phyloP scores from a whole-genome alignment of 2,329 filamentous ascomycete genomes.

The Botrytis aclada region DNA sequence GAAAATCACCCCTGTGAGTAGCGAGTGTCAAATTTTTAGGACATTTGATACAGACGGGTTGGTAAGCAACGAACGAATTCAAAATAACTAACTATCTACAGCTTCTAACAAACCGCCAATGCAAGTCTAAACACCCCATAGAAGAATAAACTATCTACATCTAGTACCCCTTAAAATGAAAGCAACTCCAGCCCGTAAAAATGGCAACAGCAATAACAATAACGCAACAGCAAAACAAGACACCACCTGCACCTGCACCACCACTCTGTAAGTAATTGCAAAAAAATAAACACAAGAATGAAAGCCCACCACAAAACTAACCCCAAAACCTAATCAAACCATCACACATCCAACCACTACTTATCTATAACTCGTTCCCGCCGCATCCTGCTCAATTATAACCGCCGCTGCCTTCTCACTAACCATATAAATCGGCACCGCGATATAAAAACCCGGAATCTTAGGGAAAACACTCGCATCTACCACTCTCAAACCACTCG shows the following conservation, averaged over 20 bases:
- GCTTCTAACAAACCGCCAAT: neutral
- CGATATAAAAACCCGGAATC: conserved; percentile 50
- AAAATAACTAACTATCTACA: neutral
- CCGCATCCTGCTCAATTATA: conserved; percentile 16
- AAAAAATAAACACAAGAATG: neutral
- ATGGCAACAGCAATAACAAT: neutral
- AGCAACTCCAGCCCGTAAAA: neutral
- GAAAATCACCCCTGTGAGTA: neutral
- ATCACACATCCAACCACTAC: neutral
- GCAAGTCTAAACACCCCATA: neutral
- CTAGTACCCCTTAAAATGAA: neutral
- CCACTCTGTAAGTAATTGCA: neutral
- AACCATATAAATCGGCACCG: conserved; percentile 52
- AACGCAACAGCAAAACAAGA: neutral
- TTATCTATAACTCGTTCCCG: neutral
- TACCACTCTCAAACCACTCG: conserved; percentile 51
- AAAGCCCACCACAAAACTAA: neutral
- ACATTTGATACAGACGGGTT: neutral
- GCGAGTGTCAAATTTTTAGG: neutral
- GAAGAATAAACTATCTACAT: neutral
- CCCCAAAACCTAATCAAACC: neutral
- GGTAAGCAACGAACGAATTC: neutral
- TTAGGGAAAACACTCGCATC: conserved; percentile 57
- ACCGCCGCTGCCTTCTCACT: conserved; percentile 53
- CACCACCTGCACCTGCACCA: neutral